Evolutionary conservation across 257 asterid genomes (phyloP).

Genomic region (Solanum ossicruentum): DNA sequence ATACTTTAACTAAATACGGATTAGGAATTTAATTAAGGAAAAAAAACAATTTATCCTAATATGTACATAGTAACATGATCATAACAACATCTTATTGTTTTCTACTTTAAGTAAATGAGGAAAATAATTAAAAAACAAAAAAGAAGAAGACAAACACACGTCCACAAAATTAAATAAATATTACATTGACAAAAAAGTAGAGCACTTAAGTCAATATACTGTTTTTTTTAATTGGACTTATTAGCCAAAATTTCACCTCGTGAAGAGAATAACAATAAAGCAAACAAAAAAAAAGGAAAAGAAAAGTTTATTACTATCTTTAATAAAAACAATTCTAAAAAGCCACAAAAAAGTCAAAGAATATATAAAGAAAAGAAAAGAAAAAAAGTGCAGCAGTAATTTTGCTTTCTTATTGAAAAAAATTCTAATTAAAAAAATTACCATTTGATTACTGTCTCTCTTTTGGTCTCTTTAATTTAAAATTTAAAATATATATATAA

Average conservation of each 20-base stretch:
- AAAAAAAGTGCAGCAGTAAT: neutral
- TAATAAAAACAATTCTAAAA: constrained; percentile 12
- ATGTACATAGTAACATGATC: neutral
- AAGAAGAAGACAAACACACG: constrained; percentile 13
- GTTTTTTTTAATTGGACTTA: constrained; percentile 35
- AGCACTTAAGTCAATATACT: constrained; percentile 53
- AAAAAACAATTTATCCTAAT: neutral
- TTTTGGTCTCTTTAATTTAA: neutral
- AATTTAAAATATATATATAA: neutral
- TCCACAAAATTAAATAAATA: constrained; percentile 5
- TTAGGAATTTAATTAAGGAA: neutral
- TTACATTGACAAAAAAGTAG: constrained; percentile 32
- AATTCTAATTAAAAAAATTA: neutral
- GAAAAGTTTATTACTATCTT: constrained; percentile 14
- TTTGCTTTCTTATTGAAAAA: constrained; percentile 10
- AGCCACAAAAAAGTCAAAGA: constrained; percentile 12
- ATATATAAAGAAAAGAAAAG: neutral
- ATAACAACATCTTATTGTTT: neutral
- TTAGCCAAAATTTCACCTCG: constrained; percentile 25
- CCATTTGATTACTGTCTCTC: neutral
- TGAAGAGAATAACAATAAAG: constrained; percentile 44
- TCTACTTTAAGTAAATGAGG: neutral
- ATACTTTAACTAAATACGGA: neutral
- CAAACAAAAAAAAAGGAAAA: neutral
- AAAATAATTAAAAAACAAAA: neutral